Conservation (phyloP, 345 rosid species). For the Ailanthus altissimus region DNA sequence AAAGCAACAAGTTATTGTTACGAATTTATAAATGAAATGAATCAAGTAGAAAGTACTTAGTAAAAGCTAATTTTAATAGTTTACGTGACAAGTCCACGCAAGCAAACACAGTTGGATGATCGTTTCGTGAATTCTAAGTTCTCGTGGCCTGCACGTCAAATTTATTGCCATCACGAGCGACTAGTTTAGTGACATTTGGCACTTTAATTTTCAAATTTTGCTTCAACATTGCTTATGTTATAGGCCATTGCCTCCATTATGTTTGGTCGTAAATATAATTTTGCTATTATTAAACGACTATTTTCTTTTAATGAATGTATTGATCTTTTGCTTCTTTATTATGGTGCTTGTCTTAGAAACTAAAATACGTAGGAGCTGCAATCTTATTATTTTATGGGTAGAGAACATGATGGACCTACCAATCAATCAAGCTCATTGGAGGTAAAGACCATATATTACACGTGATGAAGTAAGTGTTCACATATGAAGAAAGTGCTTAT, state of each 20-base stretch:
- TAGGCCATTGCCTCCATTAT: neutral
- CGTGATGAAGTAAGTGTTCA: neutral
- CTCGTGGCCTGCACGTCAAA: slow-evolving; percentile 18
- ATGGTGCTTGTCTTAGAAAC: neutral
- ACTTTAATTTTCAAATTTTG: neutral
- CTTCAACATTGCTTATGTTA: neutral
- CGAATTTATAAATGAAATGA: no score
- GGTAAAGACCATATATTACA: neutral
- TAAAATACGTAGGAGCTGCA: neutral
- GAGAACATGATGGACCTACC: neutral
- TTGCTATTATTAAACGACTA: neutral
- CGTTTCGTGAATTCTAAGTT: slow-evolving; percentile 6
- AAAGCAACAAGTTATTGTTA: no score
- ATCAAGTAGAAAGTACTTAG: no score
- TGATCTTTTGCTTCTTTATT: neutral
- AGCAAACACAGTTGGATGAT: slow-evolving; percentile 17
- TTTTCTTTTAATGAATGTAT: neutral
- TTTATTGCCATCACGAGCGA: slow-evolving; percentile 11
- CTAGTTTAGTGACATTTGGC: slow-evolving; percentile 6
- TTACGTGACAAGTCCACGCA: neutral
- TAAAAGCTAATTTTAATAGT: neutral
- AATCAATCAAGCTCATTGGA: neutral
- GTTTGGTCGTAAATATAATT: neutral
- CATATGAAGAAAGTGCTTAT: neutral
- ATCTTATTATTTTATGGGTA: neutral